Evolutionary conservation across 495 filamentous ascomycete species (phyloP).

Genomic region (Staphylotrichum tortipilum): DNA sequence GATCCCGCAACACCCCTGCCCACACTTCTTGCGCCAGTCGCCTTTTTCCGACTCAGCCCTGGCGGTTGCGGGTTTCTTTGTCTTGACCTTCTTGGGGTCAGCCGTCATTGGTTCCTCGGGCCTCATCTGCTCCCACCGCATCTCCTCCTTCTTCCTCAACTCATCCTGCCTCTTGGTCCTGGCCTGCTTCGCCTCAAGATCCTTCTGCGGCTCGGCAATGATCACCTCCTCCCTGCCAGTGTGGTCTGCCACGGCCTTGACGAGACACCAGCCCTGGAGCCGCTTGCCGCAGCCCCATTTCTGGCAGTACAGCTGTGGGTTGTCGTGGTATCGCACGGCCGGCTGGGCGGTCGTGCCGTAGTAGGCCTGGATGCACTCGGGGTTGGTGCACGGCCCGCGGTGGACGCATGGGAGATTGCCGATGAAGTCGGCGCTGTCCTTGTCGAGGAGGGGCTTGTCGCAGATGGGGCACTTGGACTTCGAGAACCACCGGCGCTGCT

Average conservation of each 20-base stretch:
- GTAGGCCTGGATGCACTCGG: neutral
- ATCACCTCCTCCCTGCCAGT: neutral
- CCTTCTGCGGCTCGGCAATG: neutral
- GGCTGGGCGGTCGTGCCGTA: neutral
- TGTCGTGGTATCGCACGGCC: neutral
- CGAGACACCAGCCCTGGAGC: neutral
- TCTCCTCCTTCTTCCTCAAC: neutral
- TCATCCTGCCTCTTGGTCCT: neutral
- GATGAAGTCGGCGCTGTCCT: constrained; percentile 1
- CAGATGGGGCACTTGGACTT: constrained; percentile 7
- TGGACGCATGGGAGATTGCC: constrained; percentile 5
- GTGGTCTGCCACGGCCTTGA: neutral
- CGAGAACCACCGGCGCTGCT: neutral
- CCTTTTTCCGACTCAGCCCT: too few relatives aligned
- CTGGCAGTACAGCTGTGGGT: constrained; percentile 1
- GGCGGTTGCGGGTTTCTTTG: too few relatives aligned
- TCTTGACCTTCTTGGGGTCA: neutral
- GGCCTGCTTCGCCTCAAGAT: neutral
- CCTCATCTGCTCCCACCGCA: neutral
- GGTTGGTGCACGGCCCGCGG: constrained; percentile 1
- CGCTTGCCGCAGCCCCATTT: neutral
- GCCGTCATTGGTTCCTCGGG: neutral
- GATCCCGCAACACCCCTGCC: too few relatives aligned
- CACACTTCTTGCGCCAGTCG: too few relatives aligned
- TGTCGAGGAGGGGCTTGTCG: neutral